These are phyloP conservation scores for Nakaseomyces sp. DNA, from an alignment of 1,139 yeast genomes.

Conservation along the genomic window DNA sequence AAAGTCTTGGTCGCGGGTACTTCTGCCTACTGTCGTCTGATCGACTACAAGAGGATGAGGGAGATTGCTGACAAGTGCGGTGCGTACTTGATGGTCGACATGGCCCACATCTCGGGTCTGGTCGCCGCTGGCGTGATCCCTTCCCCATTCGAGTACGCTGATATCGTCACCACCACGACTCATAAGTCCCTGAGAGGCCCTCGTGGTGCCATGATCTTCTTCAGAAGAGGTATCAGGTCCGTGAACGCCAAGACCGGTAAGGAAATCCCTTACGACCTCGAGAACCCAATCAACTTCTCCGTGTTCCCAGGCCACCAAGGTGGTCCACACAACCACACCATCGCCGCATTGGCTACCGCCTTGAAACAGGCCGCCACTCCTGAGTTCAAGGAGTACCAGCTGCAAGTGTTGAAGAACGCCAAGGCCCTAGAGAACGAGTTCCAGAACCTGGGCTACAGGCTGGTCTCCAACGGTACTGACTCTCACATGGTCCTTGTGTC, in stretches of 20 bases:
- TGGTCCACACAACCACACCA: constrained; percentile 99
- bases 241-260: constrained; percentile 87
- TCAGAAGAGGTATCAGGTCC: constrained; percentile 91
- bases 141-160: constrained; percentile 93
- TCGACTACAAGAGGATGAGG: constrained; percentile 93
- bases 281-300: constrained; percentile 90
- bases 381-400: constrained; percentile 85
- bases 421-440: constrained; percentile 73
- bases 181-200: constrained; percentile 99
- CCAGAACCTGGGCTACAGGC: constrained; percentile 59
- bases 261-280: constrained; percentile 81
- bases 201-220: constrained; percentile 98
- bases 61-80: constrained; percentile 95
- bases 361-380: constrained; percentile 89
- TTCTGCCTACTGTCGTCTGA: constrained; percentile 90
- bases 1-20: constrained; percentile 96
- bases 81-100: constrained; percentile 91
- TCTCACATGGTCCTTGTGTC: constrained; percentile 92
- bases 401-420: constrained; percentile 82
- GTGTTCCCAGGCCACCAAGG: constrained; percentile 99
- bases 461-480: constrained; percentile 93
- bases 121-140: constrained; percentile 95
- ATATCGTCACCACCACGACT: constrained; percentile 95
- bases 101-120: constrained; percentile 97
- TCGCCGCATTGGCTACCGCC: constrained; percentile 94